Percentiles rank a stretch among this genome's conserved stretches.
Evolutionary conservation across 768 basidiomycete species (phyloP).

Genomic region (Cyathus striatus): DNA sequence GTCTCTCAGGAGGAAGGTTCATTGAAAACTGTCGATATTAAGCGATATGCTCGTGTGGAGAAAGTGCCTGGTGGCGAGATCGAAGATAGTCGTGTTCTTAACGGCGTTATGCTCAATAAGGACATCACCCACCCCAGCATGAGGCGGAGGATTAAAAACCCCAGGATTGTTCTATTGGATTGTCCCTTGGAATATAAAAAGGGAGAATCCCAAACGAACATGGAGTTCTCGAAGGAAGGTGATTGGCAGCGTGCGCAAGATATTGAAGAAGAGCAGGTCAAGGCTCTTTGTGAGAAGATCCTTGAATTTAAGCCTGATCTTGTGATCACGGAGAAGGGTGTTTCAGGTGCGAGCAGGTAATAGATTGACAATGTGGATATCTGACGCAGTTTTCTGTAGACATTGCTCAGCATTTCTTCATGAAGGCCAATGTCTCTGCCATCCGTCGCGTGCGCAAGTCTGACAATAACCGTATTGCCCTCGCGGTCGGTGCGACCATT

Average conservation of each 20-base stretch:
- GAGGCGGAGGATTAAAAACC: constrained; percentile 86
- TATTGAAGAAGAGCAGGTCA: constrained; percentile 97
- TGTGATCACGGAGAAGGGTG: constrained; percentile 95
- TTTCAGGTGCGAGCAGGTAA: constrained; percentile 82
- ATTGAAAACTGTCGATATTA: constrained; percentile 91
- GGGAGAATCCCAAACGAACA: constrained; percentile 97
- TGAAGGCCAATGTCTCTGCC: constrained; percentile 85
- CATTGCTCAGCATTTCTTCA: constrained; percentile 87
- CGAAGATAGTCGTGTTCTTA: constrained; percentile 82
- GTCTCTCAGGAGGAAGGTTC: constrained; percentile 76
- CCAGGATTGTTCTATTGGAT: constrained; percentile 84
- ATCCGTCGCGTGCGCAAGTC: constrained; percentile 97
- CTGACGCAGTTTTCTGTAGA: constrained; percentile 57
- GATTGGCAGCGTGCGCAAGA: constrained; percentile 92
- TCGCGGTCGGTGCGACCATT: constrained; percentile 93
- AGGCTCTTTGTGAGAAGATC: constrained; percentile 76
- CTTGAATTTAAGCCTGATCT: constrained; percentile 94
- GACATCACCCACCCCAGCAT: constrained; percentile 98
- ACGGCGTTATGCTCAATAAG: constrained; percentile 97
- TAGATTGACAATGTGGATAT: too few relatives aligned
- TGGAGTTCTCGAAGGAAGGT: constrained; percentile 91
- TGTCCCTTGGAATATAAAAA: constrained; percentile 99
- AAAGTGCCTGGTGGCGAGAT: constrained; percentile 98
- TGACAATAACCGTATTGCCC: constrained; percentile 97
- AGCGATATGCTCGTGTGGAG: constrained; percentile 95